Percentiles rank a stretch among this genome's conserved stretches.
Evolutionary conservation across 2,329 filamentous ascomycete genomes (phyloP).

Genomic region (Pseudocercospora fuligena): DNA sequence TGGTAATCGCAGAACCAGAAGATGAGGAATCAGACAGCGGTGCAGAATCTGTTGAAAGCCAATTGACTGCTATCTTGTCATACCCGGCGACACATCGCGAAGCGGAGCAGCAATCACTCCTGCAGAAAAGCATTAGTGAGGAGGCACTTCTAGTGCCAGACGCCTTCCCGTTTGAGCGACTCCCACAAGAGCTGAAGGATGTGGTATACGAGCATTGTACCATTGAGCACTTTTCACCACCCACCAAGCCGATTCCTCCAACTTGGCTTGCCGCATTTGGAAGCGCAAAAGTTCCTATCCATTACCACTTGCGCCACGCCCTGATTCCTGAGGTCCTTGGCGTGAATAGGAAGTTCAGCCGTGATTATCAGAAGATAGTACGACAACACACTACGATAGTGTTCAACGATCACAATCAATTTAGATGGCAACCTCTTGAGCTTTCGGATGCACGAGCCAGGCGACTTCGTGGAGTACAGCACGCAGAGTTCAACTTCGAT

Average conservation of each 20-base stretch:
- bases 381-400: not conserved
- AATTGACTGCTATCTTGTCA: not conserved
- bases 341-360: not conserved
- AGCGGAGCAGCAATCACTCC: not conserved
- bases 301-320: not conserved
- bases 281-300: not conserved
- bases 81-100: not conserved
- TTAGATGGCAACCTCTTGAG: not conserved
- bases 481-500: constrained; percentile 4
- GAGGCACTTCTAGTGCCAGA: not conserved
- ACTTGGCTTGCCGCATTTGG: not conserved
- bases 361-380: not conserved
- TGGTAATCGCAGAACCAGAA: not conserved
- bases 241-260: not conserved
- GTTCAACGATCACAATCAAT: not conserved
- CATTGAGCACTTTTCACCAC: not conserved
- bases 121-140: not conserved
- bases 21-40: not conserved
- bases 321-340: not conserved
- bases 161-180: not conserved
- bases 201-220: not conserved
- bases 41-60: not conserved
- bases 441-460: not conserved
- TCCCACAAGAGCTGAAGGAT: constrained; percentile 2
- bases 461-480: not conserved